phyloP scores from a whole-genome alignment of 2,329 filamentous ascomycete species.

The Alternaria arborescens region DNA sequence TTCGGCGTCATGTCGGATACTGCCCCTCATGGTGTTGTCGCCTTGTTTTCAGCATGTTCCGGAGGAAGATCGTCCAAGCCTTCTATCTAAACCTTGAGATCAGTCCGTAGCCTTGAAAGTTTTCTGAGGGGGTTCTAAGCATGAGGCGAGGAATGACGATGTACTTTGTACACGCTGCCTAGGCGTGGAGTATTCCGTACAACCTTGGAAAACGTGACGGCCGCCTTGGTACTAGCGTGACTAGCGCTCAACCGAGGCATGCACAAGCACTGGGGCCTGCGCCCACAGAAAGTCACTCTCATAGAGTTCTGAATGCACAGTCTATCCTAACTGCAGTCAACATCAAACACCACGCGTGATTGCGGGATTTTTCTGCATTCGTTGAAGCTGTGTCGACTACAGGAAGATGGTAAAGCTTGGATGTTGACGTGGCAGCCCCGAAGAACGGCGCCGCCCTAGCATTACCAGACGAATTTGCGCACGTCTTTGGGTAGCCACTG shows the following conservation, averaged over 20 bases:
- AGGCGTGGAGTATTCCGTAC: neutral
- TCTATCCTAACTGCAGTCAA: neutral
- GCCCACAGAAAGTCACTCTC: neutral
- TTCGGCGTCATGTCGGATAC: slow-evolving; percentile 3
- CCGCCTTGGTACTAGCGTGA: neutral
- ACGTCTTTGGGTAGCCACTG: neutral
- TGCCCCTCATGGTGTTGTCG: neutral
- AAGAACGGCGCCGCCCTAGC: neutral
- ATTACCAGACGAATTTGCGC: neutral
- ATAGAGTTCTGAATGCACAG: neutral
- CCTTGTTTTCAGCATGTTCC: neutral
- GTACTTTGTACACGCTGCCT: neutral
- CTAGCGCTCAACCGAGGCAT: neutral
- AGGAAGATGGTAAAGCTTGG: neutral
- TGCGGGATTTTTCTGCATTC: neutral
- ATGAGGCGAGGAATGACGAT: neutral
- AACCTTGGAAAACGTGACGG: neutral
- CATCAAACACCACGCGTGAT: neutral
- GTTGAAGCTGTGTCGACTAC: neutral
- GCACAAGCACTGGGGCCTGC: neutral
- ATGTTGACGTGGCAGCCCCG: neutral
- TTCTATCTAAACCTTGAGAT: neutral
- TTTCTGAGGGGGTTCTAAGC: neutral
- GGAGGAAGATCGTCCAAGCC: neutral
- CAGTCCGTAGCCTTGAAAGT: neutral